Evolutionary conservation across 805 yeast genomes (phyloP).

Genomic region (Candida quercuum): DNA sequence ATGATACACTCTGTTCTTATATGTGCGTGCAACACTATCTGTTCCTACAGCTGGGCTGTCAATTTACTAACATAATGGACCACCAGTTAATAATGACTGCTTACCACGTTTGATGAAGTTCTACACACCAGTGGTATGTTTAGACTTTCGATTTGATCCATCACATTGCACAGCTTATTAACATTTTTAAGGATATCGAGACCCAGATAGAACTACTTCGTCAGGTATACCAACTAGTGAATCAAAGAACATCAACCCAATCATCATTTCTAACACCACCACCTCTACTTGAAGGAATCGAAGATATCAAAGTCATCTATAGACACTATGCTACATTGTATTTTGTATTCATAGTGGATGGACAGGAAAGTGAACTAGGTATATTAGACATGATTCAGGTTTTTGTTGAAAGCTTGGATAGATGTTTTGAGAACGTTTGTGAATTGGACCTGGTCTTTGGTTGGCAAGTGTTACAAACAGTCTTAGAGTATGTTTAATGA

Average conservation of each 20-base stretch:
- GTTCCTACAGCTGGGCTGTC: slow-evolving; percentile 4
- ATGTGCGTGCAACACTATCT: slow-evolving; percentile 40
- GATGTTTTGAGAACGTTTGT: slow-evolving; percentile 91
- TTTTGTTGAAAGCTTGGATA: slow-evolving; percentile 90
- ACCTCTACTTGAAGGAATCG: slow-evolving; percentile 56
- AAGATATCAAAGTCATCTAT: slow-evolving; percentile 83
- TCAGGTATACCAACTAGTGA: slow-evolving; percentile 77
- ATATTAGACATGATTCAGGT: slow-evolving; percentile 92
- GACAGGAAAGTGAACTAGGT: slow-evolving; percentile 92
- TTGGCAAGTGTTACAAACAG: slow-evolving; percentile 94
- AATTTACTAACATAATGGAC: slow-evolving; percentile 3
- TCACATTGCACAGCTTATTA: neutral
- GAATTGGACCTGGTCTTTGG: slow-evolving; percentile 97
- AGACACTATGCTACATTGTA: slow-evolving; percentile 94
- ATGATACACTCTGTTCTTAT: slow-evolving; percentile 88
- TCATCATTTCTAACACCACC: slow-evolving; percentile 92
- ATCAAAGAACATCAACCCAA: slow-evolving; percentile 64
- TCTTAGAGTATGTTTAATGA: slow-evolving; percentile 42
- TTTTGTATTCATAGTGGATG: slow-evolving; percentile 93
- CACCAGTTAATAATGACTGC: slow-evolving; percentile 78
- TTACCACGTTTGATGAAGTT: slow-evolving; percentile 86
- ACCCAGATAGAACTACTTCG: slow-evolving; percentile 76
- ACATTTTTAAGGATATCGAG: slow-evolving; percentile 47
- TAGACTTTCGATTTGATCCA: neutral
- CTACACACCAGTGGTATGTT: slow-evolving; percentile 71